Evolutionary conservation across 1,139 yeast genomes (phyloP).

Genomic region (Lodderomyces parapsilosis): DNA sequence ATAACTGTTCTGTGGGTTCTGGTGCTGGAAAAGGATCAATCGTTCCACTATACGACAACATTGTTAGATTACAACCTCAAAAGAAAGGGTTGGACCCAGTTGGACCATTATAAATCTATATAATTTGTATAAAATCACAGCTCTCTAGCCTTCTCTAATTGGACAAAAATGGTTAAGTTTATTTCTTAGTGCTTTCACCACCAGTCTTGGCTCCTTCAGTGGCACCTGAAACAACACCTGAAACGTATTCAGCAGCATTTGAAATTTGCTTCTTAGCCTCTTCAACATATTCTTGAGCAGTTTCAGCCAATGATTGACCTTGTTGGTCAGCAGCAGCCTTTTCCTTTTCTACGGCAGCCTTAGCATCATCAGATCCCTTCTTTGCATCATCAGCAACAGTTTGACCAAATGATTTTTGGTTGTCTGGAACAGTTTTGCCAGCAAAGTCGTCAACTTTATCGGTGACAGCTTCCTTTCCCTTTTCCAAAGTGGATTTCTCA

Average conservation of each 20-base stretch:
- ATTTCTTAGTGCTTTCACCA: slow-evolving; percentile 30
- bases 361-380: slow-evolving; percentile 53
- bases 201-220: slow-evolving; percentile 54
- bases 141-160: slow-evolving; percentile 5
- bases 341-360: slow-evolving; percentile 27
- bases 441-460: slow-evolving; percentile 65
- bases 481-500: slow-evolving; percentile 61
- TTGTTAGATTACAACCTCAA: too few relatives aligned
- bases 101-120: too few relatives aligned
- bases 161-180: slow-evolving; percentile 13
- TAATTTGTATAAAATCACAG: too few relatives aligned
- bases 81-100: too few relatives aligned
- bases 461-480: slow-evolving; percentile 72
- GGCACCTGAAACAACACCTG: slow-evolving; percentile 60
- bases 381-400: slow-evolving; percentile 55
- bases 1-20: too few relatives aligned
- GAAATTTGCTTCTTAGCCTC: slow-evolving; percentile 60
- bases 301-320: slow-evolving; percentile 44
- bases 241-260: slow-evolving; percentile 62
- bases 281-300: slow-evolving; percentile 61
- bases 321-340: slow-evolving; percentile 13
- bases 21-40: too few relatives aligned
- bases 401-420: slow-evolving; percentile 68
- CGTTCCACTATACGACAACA: too few relatives aligned
- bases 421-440: slow-evolving; percentile 56